Evolutionary conservation across 495 filamentous ascomycete genomes (phyloP).

Genomic region (Penicillium cataractarum): DNA sequence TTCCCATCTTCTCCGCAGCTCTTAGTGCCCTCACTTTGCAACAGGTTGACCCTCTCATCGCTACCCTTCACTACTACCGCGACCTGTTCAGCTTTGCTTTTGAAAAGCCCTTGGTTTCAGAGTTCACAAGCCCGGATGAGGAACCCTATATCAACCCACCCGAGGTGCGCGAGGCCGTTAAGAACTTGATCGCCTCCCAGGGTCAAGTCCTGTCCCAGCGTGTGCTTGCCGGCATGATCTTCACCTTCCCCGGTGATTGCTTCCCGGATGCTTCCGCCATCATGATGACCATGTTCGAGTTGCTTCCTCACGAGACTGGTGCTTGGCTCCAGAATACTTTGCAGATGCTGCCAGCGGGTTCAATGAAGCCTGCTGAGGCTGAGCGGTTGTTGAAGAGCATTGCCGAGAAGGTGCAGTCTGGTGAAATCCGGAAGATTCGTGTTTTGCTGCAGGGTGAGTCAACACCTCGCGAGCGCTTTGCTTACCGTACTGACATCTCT

Average conservation of each 20-base stretch:
- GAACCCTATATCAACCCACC: constrained; percentile 54
- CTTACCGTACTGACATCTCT: neutral
- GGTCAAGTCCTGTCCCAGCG: constrained; percentile 83
- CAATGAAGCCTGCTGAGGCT: constrained; percentile 66
- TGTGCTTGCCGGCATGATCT: constrained; percentile 96
- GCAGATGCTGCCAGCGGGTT: constrained; percentile 78
- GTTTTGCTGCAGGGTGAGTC: constrained; percentile 72
- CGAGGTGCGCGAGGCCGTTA: constrained; percentile 71
- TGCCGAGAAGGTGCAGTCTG: constrained; percentile 64
- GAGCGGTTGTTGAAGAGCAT: constrained; percentile 69
- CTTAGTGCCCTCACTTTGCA: constrained; percentile 83
- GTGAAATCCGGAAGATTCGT: constrained; percentile 82
- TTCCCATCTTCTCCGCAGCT: constrained; percentile 83
- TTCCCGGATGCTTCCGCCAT: constrained; percentile 92
- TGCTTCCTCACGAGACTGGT: constrained; percentile 76
- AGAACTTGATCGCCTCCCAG: constrained; percentile 66
- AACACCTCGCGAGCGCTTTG: neutral
- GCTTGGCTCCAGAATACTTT: constrained; percentile 82
- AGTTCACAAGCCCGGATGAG: constrained; percentile 54
- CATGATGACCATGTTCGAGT: constrained; percentile 84
- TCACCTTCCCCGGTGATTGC: constrained; percentile 92
- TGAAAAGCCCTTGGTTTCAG: constrained; percentile 73
- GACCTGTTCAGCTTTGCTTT: constrained; percentile 91
- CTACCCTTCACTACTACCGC: constrained; percentile 89
- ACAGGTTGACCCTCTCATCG: constrained; percentile 86